phyloP scores from a whole-genome alignment of 2,329 filamentous ascomycete species.

The Fusarium avenaceum region DNA sequence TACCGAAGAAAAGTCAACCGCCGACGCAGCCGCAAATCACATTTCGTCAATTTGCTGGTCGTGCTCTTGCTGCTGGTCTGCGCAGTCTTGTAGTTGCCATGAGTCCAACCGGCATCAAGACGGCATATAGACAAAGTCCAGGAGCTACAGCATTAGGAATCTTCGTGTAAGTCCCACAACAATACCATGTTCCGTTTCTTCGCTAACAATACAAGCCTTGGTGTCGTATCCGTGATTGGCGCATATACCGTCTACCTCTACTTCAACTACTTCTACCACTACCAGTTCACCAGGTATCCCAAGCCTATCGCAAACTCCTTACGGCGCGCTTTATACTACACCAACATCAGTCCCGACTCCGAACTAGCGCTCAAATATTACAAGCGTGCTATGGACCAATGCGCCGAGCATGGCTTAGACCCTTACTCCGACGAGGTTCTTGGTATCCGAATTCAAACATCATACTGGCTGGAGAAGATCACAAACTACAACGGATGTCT shows the following conservation, averaged over 20 bases:
- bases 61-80: slow-evolving; percentile 52
- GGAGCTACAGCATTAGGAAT: slow-evolving; percentile 50
- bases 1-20: slow-evolving; percentile 45
- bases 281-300: slow-evolving; percentile 71
- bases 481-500: slow-evolving; percentile 78
- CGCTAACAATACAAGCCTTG: slow-evolving; percentile 46
- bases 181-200: neutral
- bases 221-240: slow-evolving; percentile 50
- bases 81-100: slow-evolving; percentile 53
- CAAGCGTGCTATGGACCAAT: slow-evolving; percentile 80
- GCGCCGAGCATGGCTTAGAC: slow-evolving; percentile 81
- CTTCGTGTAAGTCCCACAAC: slow-evolving; percentile 48
- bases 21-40: slow-evolving; percentile 48
- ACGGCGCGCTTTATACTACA: slow-evolving; percentile 88
- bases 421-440: slow-evolving; percentile 92
- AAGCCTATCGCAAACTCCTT: slow-evolving; percentile 81
- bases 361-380: slow-evolving; percentile 87
- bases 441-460: slow-evolving; percentile 87
- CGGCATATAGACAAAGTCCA: slow-evolving; percentile 54
- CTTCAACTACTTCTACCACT: slow-evolving; percentile 68
- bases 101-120: slow-evolving; percentile 54
- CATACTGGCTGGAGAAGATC: slow-evolving; percentile 83
- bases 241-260: slow-evolving; percentile 58
- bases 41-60: slow-evolving; percentile 50
- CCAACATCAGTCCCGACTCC: slow-evolving; percentile 80